Evolutionary conservation across 2,329 filamentous ascomycete genomes (phyloP), one percentile per base, ranked within the genome.

Genomic region (Leptographium wingfieldii): DNA sequence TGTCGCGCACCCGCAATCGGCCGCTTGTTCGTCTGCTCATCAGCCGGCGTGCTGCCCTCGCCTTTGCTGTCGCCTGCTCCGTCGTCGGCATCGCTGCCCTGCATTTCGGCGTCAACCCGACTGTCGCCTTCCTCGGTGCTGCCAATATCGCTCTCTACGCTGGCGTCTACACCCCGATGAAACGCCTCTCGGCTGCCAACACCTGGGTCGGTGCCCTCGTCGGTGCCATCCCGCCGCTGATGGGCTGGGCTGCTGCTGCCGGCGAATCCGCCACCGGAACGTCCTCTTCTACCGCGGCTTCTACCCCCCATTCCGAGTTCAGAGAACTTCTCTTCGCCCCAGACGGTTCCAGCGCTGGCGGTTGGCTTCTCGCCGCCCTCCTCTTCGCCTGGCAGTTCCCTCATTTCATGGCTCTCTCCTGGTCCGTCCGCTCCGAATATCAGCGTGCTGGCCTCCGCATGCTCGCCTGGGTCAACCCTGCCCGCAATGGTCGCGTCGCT

Each of bases 371-470:
- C 16, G 92, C 90, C 1, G 84, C 80, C 0, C 75, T 97, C 7
- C 77, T 99, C 5, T 95, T 96, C 66, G 87, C 91, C 14, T 99
- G 94, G 94, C 92, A 99, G 70, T 97, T 99, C 69, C 91, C 94
- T 3, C 94, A 99, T 74, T 99, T 99, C 76, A 97, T 96, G 80
- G 87, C 92, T 1, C 79, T 99, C 27, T 92, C 88, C 55, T 95
- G 92, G 82, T 79, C 83, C 4, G 95, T 97, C 62, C 81, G 90
- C 25, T 86, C 95, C 10, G 94, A 99, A 71, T 99, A 99, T 77
- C 86, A 85, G 65, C 77, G 76, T 12, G 84, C 82, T 0, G 84
- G 83, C 10, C 79, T 86, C 68, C 78, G 79, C 64, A 87, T 87
- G 94, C 78, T 97, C 3, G 83, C 82, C 55, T 97, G 92, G 86